A percentile compares a stretch with the other conserved stretches of the same genome.
These are phyloP conservation scores for Microbotryum violaceum DNA, from an alignment of 1,284 basidiomycete genomes.

Conservation along the genomic window DNA sequence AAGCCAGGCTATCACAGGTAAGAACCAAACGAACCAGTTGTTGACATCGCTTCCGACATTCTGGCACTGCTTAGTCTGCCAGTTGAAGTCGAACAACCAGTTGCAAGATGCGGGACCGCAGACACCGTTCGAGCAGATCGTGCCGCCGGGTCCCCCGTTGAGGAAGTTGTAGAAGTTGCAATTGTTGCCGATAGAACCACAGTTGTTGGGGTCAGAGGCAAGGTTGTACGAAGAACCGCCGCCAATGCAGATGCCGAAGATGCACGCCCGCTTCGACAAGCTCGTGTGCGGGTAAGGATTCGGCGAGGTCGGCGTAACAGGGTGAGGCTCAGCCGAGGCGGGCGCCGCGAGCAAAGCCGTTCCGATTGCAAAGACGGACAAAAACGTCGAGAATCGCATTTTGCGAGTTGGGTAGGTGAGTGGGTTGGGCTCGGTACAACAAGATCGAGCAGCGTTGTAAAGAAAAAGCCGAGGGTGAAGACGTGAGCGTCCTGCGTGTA, in stretches of 20 bases:
- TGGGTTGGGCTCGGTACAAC: too few relatives aligned
- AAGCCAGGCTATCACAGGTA: not conserved
- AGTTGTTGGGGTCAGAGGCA: conserved; percentile 14
- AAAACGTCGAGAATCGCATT: too few relatives aligned
- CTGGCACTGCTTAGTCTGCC: conserved; percentile 13
- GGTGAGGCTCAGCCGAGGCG: too few relatives aligned
- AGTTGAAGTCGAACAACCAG: conserved; percentile 18
- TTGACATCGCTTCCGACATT: conserved; percentile 9
- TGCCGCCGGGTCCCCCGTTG: conserved; percentile 7
- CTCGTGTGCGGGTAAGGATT: too few relatives aligned
- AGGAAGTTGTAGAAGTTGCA: conserved; percentile 3
- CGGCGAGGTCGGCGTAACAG: too few relatives aligned
- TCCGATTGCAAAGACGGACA: too few relatives aligned
- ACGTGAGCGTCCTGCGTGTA: too few relatives aligned
- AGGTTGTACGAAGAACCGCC: conserved; percentile 1
- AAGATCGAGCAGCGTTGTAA: too few relatives aligned
- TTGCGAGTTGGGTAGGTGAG: too few relatives aligned
- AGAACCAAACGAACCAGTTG: conserved; percentile 15
- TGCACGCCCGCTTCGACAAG: not conserved
- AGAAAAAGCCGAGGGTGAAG: too few relatives aligned
- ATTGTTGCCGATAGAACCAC: conserved; percentile 3
- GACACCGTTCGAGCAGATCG: conserved; percentile 9
- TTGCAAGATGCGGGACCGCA: conserved; percentile 16
- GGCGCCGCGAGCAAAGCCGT: too few relatives aligned
- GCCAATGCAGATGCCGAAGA: conserved; percentile 12